A percentile compares a stretch with the other conserved stretches of the same genome.
phyloP scores from a whole-genome alignment of 805 yeast species.

The Yamadazyma endophytica region DNA sequence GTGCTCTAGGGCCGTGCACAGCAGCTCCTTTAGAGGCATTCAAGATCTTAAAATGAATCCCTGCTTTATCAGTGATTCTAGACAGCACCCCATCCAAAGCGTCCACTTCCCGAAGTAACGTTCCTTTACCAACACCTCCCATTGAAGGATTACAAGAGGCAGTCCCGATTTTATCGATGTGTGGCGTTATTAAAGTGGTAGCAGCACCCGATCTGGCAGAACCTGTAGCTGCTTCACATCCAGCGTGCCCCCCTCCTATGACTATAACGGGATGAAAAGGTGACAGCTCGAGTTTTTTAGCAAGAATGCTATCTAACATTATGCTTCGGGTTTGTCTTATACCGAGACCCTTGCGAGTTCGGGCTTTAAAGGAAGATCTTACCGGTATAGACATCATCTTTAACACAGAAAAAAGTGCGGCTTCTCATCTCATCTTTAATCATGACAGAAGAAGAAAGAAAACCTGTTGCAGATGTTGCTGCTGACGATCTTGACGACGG shows the following conservation, averaged over 20 bases:
- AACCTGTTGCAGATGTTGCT: slow-evolving; percentile 1
- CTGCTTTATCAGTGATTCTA: slow-evolving; percentile 84
- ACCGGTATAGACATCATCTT: background rate
- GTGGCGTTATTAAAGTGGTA: slow-evolving; percentile 77
- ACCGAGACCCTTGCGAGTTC: too few species aligned
- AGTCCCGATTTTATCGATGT: slow-evolving; percentile 72
- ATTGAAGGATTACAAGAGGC: slow-evolving; percentile 96
- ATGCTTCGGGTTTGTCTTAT: too few species aligned
- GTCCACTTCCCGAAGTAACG: slow-evolving; percentile 86
- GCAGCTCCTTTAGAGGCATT: slow-evolving; percentile 91
- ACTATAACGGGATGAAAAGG: slow-evolving; percentile 66
- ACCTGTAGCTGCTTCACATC: slow-evolving; percentile 95
- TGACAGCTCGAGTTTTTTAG: slow-evolving; percentile 20
- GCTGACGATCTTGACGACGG: slow-evolving; percentile 83
- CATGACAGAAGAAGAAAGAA: slow-evolving; percentile 3
- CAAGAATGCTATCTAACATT: slow-evolving; percentile 33
- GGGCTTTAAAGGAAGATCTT: background rate
- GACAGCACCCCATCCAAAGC: slow-evolving; percentile 93
- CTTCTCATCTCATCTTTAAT: slow-evolving; percentile 5
- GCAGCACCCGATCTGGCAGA: slow-evolving; percentile 77
- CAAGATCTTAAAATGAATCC: slow-evolving; percentile 83
- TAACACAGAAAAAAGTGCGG: too few species aligned
- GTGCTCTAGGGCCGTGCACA: slow-evolving; percentile 98
- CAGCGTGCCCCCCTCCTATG: slow-evolving; percentile 98
- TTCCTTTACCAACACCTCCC: slow-evolving; percentile 99